Evolutionary conservation across 306 rosid species (phyloP).

Genomic region (Vigna unguiculata): DNA sequence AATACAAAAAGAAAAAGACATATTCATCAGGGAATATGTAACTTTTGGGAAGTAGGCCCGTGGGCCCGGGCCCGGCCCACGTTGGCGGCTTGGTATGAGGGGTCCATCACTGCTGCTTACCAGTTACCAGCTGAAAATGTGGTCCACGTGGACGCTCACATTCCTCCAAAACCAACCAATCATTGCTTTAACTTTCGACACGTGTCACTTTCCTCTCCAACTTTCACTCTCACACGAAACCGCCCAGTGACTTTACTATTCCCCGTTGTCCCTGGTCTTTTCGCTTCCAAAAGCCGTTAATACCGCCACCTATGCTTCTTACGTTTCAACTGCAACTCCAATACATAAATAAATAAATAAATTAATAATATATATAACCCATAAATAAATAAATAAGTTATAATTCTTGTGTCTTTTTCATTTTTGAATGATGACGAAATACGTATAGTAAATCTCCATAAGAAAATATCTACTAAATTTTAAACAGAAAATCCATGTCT

Average conservation of each 20-base stretch:
- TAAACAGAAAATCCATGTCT: background rate
- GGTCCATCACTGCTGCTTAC: constrained; percentile 44
- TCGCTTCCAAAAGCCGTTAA: constrained; percentile 82
- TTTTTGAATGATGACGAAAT: background rate
- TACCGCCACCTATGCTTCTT: constrained; percentile 63
- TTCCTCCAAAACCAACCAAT: constrained; percentile 39
- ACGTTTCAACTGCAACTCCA: constrained; percentile 47
- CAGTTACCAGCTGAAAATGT: constrained; percentile 53
- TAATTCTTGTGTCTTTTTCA: background rate
- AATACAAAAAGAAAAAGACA: background rate
- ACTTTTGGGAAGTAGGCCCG: constrained; percentile 43
- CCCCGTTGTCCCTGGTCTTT: constrained; percentile 24
- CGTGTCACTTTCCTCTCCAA: constrained; percentile 46
- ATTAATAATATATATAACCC: background rate
- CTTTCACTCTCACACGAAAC: constrained; percentile 16
- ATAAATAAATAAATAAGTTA: background rate
- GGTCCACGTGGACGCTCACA: constrained; percentile 50
- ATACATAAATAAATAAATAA: background rate
- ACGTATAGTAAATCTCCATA: background rate
- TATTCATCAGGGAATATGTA: constrained; percentile 23
- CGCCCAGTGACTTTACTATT: constrained; percentile 29
- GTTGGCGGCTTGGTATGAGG: constrained; percentile 39
- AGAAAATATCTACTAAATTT: background rate
- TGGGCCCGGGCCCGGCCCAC: constrained; percentile 46
- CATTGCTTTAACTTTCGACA: constrained; percentile 44